These are phyloP conservation scores for Pistacia integerrima DNA, from an alignment of 345 rosid genomes.

Conservation along the genomic window DNA sequence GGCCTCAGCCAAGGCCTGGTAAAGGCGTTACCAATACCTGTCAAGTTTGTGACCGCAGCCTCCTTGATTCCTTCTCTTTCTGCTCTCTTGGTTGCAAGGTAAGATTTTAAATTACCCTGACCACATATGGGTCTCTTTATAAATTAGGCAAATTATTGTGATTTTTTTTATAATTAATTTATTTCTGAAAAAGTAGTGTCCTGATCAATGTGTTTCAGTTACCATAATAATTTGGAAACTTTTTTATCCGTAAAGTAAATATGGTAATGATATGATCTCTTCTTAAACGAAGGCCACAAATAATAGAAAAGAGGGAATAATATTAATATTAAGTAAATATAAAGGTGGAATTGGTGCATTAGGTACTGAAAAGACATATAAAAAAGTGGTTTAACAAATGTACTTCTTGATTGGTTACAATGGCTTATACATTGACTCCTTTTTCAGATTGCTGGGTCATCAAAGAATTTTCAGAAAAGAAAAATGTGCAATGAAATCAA, in stretches of 20 bases:
- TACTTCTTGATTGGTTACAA: neutral
- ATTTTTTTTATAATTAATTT: too few relatives aligned
- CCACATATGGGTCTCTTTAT: too few relatives aligned
- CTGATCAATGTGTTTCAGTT: too few relatives aligned
- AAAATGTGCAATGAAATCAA: slow-evolving; percentile 30
- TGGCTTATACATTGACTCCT: neutral
- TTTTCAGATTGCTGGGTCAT: slow-evolving; percentile 52
- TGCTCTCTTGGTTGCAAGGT: slow-evolving; percentile 80
- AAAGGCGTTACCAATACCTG: slow-evolving; percentile 72
- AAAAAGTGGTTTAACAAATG: neutral
- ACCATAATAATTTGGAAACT: neutral
- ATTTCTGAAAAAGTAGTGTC: too few relatives aligned
- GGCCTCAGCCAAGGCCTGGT: slow-evolving; percentile 70
- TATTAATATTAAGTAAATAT: neutral
- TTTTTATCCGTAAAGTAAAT: neutral
- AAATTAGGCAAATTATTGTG: too few relatives aligned
- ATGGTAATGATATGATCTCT: neutral
- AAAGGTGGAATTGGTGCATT: neutral
- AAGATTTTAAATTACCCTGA: neutral
- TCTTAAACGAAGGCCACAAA: neutral
- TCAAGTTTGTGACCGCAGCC: slow-evolving; percentile 63
- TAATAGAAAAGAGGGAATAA: neutral
- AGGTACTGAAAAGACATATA: neutral
- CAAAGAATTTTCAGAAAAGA: slow-evolving; percentile 46
- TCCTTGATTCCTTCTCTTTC: slow-evolving; percentile 64